Evolutionary conservation across 2,329 filamentous ascomycete genomes (phyloP).

Genomic region (Aspergillus thermomutatus): DNA sequence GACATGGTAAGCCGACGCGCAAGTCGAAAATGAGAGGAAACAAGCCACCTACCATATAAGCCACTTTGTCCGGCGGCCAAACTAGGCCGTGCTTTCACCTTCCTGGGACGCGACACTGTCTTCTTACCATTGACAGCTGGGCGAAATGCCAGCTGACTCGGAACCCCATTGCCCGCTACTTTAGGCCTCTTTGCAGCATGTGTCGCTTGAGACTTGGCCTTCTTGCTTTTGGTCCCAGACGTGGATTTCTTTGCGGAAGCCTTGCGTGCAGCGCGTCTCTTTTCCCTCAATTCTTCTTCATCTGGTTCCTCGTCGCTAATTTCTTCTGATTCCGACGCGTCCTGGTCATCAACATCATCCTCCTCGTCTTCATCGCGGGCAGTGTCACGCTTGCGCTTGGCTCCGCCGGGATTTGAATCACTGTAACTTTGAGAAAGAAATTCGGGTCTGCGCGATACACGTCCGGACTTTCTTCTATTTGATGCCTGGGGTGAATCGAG

Average conservation of each 20-base stretch:
- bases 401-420: constrained; percentile 23
- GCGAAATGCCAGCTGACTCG: constrained; percentile 53
- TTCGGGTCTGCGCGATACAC: constrained; percentile 41
- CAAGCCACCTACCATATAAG: constrained; percentile 50
- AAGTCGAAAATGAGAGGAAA: not conserved
- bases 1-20: constrained; percentile 21
- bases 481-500: constrained; percentile 22
- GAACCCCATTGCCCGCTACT: constrained; percentile 48
- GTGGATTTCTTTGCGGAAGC: constrained; percentile 30
- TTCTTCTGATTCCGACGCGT: constrained; percentile 37
- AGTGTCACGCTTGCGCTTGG: constrained; percentile 51
- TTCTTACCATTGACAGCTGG: constrained; percentile 46
- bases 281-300: constrained; percentile 50
- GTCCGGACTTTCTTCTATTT: constrained; percentile 44
- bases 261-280: constrained; percentile 35
- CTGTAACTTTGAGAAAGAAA: constrained; percentile 39
- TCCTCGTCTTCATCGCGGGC: constrained; percentile 34
- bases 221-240: constrained; percentile 38
- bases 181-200: constrained; percentile 54
- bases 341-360: constrained; percentile 26
- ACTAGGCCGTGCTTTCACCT: constrained; percentile 50
- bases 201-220: constrained; percentile 20
- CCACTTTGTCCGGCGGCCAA: constrained; percentile 53
- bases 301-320: constrained; percentile 39
- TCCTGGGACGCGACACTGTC: constrained; percentile 47